A percentile compares a stretch with the other conserved stretches of the same genome.
Conservation (phyloP, 176 grass and related monocot genomes). For the Elaeis guineensis region DNA sequence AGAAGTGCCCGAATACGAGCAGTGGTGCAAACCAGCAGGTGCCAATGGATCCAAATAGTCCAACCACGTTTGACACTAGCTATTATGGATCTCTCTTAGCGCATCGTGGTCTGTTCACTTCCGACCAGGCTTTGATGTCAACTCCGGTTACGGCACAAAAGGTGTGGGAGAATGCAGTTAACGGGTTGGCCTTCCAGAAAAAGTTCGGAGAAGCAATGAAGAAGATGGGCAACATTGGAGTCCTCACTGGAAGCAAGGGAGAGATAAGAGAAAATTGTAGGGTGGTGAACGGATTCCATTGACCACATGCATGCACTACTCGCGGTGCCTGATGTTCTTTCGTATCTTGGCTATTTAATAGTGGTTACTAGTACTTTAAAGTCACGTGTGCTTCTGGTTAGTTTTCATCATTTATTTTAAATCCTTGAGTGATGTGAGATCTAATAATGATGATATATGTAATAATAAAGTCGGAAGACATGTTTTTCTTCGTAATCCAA, state of each 20-base stretch:
- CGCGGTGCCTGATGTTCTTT: too few relatives aligned
- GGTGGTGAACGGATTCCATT: conserved; percentile 24
- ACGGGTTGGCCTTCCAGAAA: conserved; percentile 42
- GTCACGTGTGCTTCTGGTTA: too few relatives aligned
- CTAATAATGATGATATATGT: too few relatives aligned
- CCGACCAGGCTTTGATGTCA: conserved; percentile 57
- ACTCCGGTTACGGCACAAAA: conserved; percentile 41
- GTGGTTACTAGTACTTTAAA: too few relatives aligned
- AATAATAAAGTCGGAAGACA: too few relatives aligned
- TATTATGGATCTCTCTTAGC: conserved; percentile 61
- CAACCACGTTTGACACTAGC: conserved; percentile 60
- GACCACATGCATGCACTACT: too few relatives aligned
- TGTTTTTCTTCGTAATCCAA: too few relatives aligned
- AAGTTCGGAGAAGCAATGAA: conserved; percentile 68
- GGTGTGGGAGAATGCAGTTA: conserved; percentile 57
- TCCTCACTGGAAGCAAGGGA: conserved; percentile 49
- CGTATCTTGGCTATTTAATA: too few relatives aligned
- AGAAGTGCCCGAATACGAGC: neutral
- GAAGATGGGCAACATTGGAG: conserved; percentile 64
- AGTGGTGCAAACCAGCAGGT: conserved; percentile 12
- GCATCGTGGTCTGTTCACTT: conserved; percentile 64
- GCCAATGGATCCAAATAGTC: conserved; percentile 57
- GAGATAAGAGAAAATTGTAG: conserved; percentile 71
- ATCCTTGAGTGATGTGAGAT: too few relatives aligned
- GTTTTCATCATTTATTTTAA: too few relatives aligned